Percentiles rank a stretch among this genome's conserved stretches.
These are phyloP conservation scores for Aspergillus quadrilineatus DNA, from an alignment of 2,329 filamentous ascomycete genomes.

Conservation along the genomic window DNA sequence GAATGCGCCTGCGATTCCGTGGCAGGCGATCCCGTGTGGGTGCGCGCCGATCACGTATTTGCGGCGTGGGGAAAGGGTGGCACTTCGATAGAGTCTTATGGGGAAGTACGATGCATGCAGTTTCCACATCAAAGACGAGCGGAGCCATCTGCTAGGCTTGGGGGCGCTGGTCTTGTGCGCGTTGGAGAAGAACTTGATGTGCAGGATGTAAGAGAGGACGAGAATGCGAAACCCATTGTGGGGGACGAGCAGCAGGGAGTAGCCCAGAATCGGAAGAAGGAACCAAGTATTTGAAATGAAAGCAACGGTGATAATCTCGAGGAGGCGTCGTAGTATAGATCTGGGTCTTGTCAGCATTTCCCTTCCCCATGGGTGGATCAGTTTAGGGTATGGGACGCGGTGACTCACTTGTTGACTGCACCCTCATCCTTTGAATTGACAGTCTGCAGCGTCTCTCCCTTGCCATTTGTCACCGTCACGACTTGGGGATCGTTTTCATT, in stretches of 20 bases:
- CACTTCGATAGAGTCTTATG: constrained; percentile 73
- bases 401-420: constrained; percentile 8
- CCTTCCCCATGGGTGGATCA: not conserved
- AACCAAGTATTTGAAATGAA: constrained; percentile 23
- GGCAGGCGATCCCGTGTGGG: constrained; percentile 84
- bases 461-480: constrained; percentile 15
- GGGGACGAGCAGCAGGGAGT: constrained; percentile 77
- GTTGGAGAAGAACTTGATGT: constrained; percentile 67
- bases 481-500: constrained; percentile 11
- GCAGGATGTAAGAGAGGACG: constrained; percentile 67
- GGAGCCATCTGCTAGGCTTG: constrained; percentile 68
- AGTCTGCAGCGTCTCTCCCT: constrained; percentile 10
- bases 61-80: constrained; percentile 68
- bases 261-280: constrained; percentile 67
- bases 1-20: constrained; percentile 79
- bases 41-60: constrained; percentile 92
- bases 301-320: constrained; percentile 17
- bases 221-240: constrained; percentile 66
- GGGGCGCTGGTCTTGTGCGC: constrained; percentile 67
- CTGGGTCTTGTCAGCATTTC: constrained; percentile 7
- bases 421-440: not conserved
- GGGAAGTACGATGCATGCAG: constrained; percentile 84
- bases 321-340: constrained; percentile 11
- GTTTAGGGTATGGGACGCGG: not conserved
- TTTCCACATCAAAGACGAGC: constrained; percentile 70